phyloP scores from a whole-genome alignment of 73 alveolate species.

The Diophrys sp. region DNA sequence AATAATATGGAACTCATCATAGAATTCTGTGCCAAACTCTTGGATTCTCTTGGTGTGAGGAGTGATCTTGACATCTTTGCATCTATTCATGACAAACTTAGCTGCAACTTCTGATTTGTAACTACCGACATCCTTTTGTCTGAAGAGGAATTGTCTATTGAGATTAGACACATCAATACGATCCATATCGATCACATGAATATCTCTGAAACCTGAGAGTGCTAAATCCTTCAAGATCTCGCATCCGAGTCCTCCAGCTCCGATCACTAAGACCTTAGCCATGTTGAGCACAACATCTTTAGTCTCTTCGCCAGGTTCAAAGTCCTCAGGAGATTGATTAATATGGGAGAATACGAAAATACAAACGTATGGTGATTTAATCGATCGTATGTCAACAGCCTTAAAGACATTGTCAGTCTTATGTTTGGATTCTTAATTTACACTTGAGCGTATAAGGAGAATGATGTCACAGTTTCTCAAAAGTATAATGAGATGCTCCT shows the following conservation, averaged over 20 bases:
- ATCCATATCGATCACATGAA: slow-evolving; percentile 98
- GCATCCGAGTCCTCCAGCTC: slow-evolving; percentile 99
- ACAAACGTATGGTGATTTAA: too few relatives aligned
- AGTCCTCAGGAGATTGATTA: slow-evolving; percentile 77
- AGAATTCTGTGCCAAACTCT: slow-evolving; percentile 91
- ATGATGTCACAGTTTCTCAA: too few relatives aligned
- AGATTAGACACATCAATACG: slow-evolving; percentile 97
- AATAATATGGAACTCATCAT: slow-evolving; percentile 88
- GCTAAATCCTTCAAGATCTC: slow-evolving; percentile 97
- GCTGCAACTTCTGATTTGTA: slow-evolving; percentile 99
- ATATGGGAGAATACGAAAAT: too few relatives aligned
- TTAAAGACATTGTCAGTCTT: too few relatives aligned
- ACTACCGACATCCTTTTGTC: slow-evolving; percentile 93
- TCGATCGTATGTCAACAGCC: too few relatives aligned
- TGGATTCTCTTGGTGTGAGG: slow-evolving; percentile 85
- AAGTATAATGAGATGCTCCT: too few relatives aligned
- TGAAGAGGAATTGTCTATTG: slow-evolving; percentile 97
- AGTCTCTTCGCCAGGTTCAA: slow-evolving; percentile 76
- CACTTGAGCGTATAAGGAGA: too few relatives aligned
- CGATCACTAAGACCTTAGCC: slow-evolving; percentile 95
- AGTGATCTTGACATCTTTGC: slow-evolving; percentile 64
- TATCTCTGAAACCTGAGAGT: slow-evolving; percentile 83
- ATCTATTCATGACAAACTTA: slow-evolving; percentile 86
- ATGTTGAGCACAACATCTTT: slow-evolving; percentile 57
- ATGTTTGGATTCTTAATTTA: too few relatives aligned